Evolutionary conservation across 2,329 filamentous ascomycete genomes (phyloP).

Genomic region (Scedosporium minutisporum): DNA sequence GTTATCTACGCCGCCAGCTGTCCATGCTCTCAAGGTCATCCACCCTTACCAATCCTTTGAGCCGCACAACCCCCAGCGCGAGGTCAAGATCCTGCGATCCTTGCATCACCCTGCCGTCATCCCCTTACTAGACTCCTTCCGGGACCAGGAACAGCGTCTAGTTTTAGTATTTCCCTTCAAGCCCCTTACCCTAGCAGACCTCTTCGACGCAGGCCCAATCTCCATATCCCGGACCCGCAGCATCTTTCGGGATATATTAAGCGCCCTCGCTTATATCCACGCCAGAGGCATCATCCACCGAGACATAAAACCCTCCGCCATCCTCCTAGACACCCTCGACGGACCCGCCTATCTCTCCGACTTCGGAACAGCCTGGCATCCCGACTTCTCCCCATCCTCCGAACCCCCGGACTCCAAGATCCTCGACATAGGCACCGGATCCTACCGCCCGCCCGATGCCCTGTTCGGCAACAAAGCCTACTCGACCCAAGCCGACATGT

Average conservation of each 20-base stretch:
- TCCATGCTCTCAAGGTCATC: conserved; percentile 73
- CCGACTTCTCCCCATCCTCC: conserved; percentile 41
- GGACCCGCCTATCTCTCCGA: conserved; percentile 76
- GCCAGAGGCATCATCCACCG: conserved; percentile 72
- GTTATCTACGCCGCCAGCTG: background rate
- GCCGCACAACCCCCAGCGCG: conserved; percentile 74
- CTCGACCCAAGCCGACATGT: conserved; percentile 67
- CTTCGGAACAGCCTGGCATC: conserved; percentile 86
- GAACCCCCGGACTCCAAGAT: conserved; percentile 65
- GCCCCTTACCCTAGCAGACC: conserved; percentile 58
- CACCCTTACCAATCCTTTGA: conserved; percentile 60
- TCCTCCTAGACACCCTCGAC: conserved; percentile 57
- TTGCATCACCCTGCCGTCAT: conserved; percentile 49
- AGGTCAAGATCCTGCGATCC: conserved; percentile 61
- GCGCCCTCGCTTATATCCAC: conserved; percentile 64
- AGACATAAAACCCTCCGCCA: conserved; percentile 87
- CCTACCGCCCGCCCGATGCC: conserved; percentile 82
- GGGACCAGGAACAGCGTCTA: conserved; percentile 59
- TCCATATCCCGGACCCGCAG: conserved; percentile 20
- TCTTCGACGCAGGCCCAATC: conserved; percentile 44
- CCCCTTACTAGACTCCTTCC: conserved; percentile 62
- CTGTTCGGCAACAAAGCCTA: conserved; percentile 78
- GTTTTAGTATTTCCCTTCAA: conserved; percentile 82
- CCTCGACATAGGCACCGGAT: conserved; percentile 85
- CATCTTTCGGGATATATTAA: conserved; percentile 59